phyloP scores from a whole-genome alignment of 2,329 filamentous ascomycete species.

The Hypomyces perniciosus region DNA sequence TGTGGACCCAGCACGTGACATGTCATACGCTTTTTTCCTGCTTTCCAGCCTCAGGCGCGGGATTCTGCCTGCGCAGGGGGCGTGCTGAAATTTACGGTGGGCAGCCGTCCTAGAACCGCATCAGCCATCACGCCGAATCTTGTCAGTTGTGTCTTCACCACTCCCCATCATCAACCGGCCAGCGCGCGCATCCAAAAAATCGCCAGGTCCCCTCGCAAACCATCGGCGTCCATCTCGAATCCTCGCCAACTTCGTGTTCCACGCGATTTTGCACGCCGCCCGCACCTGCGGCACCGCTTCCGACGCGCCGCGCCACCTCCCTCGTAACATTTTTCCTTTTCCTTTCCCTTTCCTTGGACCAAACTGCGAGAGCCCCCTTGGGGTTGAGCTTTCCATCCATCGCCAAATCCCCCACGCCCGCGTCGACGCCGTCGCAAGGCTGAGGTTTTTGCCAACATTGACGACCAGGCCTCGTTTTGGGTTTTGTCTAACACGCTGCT shows the following conservation, averaged over 20 bases:
- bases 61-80: slow-evolving; percentile 24
- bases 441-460: slow-evolving; percentile 2
- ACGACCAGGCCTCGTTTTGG: not conserved
- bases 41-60: slow-evolving; percentile 20
- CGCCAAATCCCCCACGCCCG: slow-evolving; percentile 17
- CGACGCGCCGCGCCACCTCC: slow-evolving; percentile 35
- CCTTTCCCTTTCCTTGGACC: slow-evolving; percentile 14
- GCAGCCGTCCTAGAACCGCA: slow-evolving; percentile 32
- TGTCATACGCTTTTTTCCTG: slow-evolving; percentile 1
- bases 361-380: slow-evolving; percentile 5
- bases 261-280: slow-evolving; percentile 48
- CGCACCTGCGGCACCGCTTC: slow-evolving; percentile 34
- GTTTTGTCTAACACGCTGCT: slow-evolving; percentile 21
- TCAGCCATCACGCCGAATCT: slow-evolving; percentile 45
- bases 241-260: slow-evolving; percentile 46
- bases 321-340: slow-evolving; percentile 37
- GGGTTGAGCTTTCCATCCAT: slow-evolving; percentile 7
- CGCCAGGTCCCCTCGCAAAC: slow-evolving; percentile 53
- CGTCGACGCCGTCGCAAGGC: slow-evolving; percentile 13
- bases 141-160: slow-evolving; percentile 48
- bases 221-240: slow-evolving; percentile 54
- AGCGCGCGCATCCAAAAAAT: slow-evolving; percentile 57
- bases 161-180: slow-evolving; percentile 45
- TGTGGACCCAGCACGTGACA: slow-evolving; percentile 5
- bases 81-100: slow-evolving; percentile 42